phyloP scores from a whole-genome alignment of 2,329 filamentous ascomycete species.

The Fusarium tanahbumbuense region DNA sequence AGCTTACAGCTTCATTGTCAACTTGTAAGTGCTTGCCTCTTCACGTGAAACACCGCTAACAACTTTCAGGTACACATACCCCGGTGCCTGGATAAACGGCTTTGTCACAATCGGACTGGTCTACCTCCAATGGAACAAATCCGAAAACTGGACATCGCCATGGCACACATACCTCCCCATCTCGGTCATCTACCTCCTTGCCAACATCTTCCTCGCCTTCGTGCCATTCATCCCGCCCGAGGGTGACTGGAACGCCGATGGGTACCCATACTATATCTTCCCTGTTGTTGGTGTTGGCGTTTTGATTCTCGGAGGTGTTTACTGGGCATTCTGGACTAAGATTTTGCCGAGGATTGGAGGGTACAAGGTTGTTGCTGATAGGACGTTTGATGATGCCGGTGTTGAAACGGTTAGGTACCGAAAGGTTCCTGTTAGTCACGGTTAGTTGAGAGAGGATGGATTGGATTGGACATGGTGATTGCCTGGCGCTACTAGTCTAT shows the following conservation, averaged over 20 bases:
- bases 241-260: constrained; percentile 58
- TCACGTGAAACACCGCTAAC: constrained; percentile 9
- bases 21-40: constrained; percentile 51
- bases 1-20: constrained; percentile 75
- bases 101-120: constrained; percentile 64
- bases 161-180: constrained; percentile 64
- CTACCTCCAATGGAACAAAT: constrained; percentile 62
- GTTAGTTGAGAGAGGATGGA: neutral
- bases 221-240: constrained; percentile 67
- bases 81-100: constrained; percentile 64
- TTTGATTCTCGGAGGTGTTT: constrained; percentile 61
- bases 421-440: constrained; percentile 44
- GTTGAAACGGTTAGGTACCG: constrained; percentile 57
- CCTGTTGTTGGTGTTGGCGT: constrained; percentile 66
- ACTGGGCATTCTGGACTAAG: constrained; percentile 66
- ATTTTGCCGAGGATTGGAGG: constrained; percentile 61
- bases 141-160: constrained; percentile 64
- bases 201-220: constrained; percentile 64
- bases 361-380: constrained; percentile 61
- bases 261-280: constrained; percentile 68
- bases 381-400: constrained; percentile 54
- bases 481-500: neutral
- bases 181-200: constrained; percentile 60
- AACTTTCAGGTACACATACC: constrained; percentile 57
- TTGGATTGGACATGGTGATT: neutral